phyloP scores from a whole-genome alignment of 129 eudicot species.

The Centaurea solstitialis region DNA sequence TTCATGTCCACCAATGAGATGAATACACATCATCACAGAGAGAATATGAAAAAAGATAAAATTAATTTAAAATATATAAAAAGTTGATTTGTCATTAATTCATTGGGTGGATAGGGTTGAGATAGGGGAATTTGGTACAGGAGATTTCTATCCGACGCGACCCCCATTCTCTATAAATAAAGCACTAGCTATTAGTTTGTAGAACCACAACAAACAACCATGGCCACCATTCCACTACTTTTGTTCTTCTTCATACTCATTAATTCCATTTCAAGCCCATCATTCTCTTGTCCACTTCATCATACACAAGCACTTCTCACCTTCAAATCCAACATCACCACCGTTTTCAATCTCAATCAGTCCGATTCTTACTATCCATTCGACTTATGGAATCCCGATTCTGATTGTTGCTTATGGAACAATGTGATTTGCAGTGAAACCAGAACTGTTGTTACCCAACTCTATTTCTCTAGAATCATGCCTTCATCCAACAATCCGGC shows the following conservation, averaged over 20 bases:
- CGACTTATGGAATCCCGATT: neutral
- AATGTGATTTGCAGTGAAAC: slow-evolving; percentile 21
- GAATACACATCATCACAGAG: too few relatives aligned
- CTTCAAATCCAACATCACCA: neutral
- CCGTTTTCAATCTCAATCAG: neutral
- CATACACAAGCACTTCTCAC: neutral
- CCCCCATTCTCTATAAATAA: too few relatives aligned
- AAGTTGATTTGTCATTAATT: too few relatives aligned
- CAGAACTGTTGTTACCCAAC: slow-evolving; percentile 13
- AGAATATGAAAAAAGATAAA: too few relatives aligned
- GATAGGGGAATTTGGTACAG: too few relatives aligned
- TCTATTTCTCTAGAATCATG: slow-evolving; percentile 10
- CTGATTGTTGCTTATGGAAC: slow-evolving; percentile 31
- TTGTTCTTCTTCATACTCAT: neutral
- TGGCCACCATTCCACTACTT: neutral
- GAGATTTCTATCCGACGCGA: too few relatives aligned
- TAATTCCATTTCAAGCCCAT: neutral
- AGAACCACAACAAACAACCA: too few relatives aligned
- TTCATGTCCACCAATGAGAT: too few relatives aligned
- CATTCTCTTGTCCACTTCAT: neutral
- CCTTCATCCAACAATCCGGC: neutral
- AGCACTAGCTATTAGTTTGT: too few relatives aligned
- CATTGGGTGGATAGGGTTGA: too few relatives aligned
- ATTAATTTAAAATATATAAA: too few relatives aligned
- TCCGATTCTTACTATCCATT: too few relatives aligned